phyloP scores from a whole-genome alignment of 1,139 yeast species.

The Groenewaldozyma sp. region DNA sequence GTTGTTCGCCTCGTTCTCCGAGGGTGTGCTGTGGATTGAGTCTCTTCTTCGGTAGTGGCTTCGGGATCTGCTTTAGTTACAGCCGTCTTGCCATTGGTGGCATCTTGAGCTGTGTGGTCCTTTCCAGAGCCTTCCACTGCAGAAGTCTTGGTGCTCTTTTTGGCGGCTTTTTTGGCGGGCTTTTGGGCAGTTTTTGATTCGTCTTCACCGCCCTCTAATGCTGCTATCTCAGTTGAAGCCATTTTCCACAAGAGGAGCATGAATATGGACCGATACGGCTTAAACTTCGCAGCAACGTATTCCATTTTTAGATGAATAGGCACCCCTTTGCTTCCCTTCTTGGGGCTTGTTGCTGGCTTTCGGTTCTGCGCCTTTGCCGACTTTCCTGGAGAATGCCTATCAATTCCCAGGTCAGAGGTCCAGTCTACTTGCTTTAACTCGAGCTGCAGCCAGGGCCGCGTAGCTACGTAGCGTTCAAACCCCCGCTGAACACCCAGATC shows the following conservation, averaged over 20 bases:
- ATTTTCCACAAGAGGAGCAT: constrained; percentile 73
- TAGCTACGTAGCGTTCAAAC: constrained; percentile 49
- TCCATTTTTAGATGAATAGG: constrained; percentile 30
- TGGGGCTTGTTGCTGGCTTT: constrained; percentile 22
- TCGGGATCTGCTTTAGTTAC: background rate
- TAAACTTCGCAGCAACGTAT: constrained; percentile 46
- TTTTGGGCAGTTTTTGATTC: constrained; percentile 5
- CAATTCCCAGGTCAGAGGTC: constrained; percentile 15
- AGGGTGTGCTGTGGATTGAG: too few relatives aligned
- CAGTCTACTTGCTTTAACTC: constrained; percentile 33
- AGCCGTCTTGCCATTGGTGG: background rate
- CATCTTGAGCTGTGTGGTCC: background rate
- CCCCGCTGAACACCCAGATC: constrained; percentile 87
- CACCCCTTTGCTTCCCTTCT: constrained; percentile 32
- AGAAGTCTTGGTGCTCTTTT: background rate
- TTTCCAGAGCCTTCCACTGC: too few relatives aligned
- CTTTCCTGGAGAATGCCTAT: constrained; percentile 24
- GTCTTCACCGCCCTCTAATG: background rate
- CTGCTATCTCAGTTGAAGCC: constrained; percentile 44
- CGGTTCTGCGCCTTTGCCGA: constrained; percentile 23
- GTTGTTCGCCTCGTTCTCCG: too few relatives aligned
- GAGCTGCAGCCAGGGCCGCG: constrained; percentile 43
- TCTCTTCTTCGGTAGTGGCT: too few relatives aligned
- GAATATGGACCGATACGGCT: constrained; percentile 60
- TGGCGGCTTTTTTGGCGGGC: constrained; percentile 1